Conservation (phyloP, 2,329 filamentous ascomycete species). For the Ophiostoma piceae region DNA sequence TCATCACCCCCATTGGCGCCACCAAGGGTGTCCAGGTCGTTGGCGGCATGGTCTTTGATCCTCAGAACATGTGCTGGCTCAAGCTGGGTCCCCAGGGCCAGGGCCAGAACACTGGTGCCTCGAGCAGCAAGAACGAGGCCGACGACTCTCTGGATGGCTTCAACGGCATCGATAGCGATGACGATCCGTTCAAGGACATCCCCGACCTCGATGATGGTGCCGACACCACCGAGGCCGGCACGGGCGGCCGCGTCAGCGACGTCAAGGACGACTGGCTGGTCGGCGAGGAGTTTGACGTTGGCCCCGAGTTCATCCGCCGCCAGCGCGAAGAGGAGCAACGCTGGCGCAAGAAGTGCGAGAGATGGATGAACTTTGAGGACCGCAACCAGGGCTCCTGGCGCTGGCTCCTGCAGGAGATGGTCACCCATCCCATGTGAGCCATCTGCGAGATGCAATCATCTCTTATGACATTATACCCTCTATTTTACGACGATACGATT, state of each 20-base stretch:
- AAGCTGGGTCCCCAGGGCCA: slow-evolving; percentile 57
- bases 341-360: slow-evolving; percentile 82
- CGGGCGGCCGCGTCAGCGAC: slow-evolving; percentile 38
- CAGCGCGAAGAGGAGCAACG: slow-evolving; percentile 88
- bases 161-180: slow-evolving; percentile 72
- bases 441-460: background rate
- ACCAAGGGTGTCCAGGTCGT: slow-evolving; percentile 88
- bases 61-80: slow-evolving; percentile 95
- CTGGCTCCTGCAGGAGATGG: slow-evolving; percentile 66
- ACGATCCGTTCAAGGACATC: slow-evolving; percentile 92
- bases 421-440: slow-evolving; percentile 33
- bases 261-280: slow-evolving; percentile 73
- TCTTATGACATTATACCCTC: slow-evolving; percentile 5
- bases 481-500: slow-evolving; percentile 14
- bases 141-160: slow-evolving; percentile 59
- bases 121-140: slow-evolving; percentile 39
- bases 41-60: slow-evolving; percentile 98
- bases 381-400: slow-evolving; percentile 62
- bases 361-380: slow-evolving; percentile 65
- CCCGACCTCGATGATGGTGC: slow-evolving; percentile 76
- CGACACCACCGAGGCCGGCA: slow-evolving; percentile 45
- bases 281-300: slow-evolving; percentile 95
- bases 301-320: slow-evolving; percentile 83
- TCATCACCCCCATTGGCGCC: slow-evolving; percentile 85
- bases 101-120: slow-evolving; percentile 28